phyloP scores from a whole-genome alignment of 2,329 filamentous ascomycete genomes.

The Neofusicoccum laricinum region DNA sequence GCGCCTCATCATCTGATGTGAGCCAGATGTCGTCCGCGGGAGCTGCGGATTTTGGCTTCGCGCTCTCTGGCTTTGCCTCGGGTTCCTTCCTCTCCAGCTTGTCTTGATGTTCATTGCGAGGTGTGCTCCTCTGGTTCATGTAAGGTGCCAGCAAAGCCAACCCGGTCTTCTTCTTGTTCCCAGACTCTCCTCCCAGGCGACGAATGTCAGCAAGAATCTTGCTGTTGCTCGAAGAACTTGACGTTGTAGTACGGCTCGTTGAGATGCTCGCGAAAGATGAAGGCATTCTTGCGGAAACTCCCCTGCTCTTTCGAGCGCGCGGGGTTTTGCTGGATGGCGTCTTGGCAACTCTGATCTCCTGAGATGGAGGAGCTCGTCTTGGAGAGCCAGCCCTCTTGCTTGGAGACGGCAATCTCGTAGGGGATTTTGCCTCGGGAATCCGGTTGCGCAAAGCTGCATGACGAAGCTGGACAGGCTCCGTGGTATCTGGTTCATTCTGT shows the following conservation, averaged over 20 bases:
- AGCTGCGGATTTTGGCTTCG: background rate
- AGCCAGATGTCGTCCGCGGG: conserved; percentile 12
- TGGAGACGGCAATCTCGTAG: background rate
- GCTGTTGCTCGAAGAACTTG: background rate
- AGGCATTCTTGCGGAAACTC: conserved; percentile 8
- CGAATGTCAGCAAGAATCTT: conserved; percentile 16
- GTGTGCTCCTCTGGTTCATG: conserved; percentile 1
- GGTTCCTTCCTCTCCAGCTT: background rate
- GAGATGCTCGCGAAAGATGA: background rate
- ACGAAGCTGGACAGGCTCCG: background rate
- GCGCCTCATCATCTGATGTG: conserved; percentile 10
- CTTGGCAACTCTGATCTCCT: conserved; percentile 6
- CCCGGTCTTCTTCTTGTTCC: conserved; percentile 2
- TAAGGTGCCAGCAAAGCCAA: conserved; percentile 14
- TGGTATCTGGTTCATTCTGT: background rate
- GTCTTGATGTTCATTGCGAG: background rate
- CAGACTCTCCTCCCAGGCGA: conserved; percentile 8
- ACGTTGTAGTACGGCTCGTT: background rate
- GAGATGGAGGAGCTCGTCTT: background rate
- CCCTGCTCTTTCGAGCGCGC: background rate
- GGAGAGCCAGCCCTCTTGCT: background rate
- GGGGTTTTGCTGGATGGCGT: conserved; percentile 9
- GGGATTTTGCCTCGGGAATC: background rate
- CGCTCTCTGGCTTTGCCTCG: background rate
- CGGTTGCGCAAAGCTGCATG: background rate